phyloP scores from a whole-genome alignment of 2,329 filamentous ascomycete species.

The Trichophyton rubrum region DNA sequence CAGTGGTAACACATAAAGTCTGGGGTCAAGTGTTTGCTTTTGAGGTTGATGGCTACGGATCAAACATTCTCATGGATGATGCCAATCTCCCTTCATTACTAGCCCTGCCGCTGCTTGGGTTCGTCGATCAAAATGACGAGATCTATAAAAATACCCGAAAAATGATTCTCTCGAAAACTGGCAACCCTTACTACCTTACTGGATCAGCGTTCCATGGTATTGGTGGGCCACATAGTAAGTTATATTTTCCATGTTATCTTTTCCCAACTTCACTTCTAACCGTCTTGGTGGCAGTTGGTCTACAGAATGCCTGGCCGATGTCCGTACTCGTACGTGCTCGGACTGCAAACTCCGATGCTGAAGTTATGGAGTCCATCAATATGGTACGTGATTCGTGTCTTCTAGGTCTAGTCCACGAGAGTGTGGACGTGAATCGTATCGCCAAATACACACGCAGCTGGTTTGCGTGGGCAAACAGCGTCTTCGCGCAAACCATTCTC shows the following conservation, averaged over 20 bases:
- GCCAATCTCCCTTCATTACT: constrained; percentile 53
- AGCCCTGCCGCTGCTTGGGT: constrained; percentile 47
- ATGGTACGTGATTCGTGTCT: constrained; percentile 62
- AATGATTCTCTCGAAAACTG: constrained; percentile 60
- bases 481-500: constrained; percentile 85
- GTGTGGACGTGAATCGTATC: constrained; percentile 64
- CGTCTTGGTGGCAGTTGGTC: constrained; percentile 47
- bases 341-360: constrained; percentile 67
- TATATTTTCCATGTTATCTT: neutral
- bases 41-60: constrained; percentile 54
- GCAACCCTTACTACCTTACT: constrained; percentile 79
- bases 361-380: constrained; percentile 62
- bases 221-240: constrained; percentile 57
- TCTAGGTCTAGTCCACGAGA: constrained; percentile 81
- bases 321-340: constrained; percentile 81
- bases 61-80: constrained; percentile 51
- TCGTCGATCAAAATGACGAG: constrained; percentile 45
- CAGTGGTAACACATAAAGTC: constrained; percentile 44
- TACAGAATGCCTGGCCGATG: constrained; percentile 96
- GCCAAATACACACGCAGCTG: constrained; percentile 71
- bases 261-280: neutral
- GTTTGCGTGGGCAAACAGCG: constrained; percentile 97
- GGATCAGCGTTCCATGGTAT: constrained; percentile 74
- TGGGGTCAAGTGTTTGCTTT: constrained; percentile 52
- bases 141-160: constrained; percentile 80